phyloP scores from a whole-genome alignment of 257 asterid genomes.

The Solanum paucissectum region DNA sequence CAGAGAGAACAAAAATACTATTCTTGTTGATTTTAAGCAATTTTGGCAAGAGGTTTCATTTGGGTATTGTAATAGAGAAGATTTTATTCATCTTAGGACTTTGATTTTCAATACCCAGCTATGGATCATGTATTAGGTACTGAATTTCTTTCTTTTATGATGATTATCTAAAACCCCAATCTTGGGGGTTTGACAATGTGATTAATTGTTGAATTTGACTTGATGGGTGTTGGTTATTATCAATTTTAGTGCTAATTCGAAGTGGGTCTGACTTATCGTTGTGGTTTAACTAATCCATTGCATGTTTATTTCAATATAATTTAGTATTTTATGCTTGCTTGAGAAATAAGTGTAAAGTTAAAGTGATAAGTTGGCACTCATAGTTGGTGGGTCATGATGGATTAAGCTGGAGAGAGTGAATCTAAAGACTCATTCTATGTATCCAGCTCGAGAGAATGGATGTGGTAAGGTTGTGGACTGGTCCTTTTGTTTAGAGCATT shows the following conservation, averaged over 20 bases:
- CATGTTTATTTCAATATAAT: too few species aligned
- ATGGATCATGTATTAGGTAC: background rate
- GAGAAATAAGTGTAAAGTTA: background rate
- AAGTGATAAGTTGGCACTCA: background rate
- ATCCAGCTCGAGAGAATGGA: too few species aligned
- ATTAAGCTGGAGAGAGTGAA: background rate
- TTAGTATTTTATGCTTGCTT: background rate
- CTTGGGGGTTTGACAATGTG: background rate
- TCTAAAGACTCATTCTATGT: too few species aligned
- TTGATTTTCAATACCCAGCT: background rate
- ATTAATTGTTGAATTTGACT: background rate
- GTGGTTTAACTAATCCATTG: background rate
- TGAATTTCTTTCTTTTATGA: too few species aligned
- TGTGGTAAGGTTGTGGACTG: background rate
- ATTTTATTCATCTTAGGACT: background rate
- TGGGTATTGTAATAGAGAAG: background rate
- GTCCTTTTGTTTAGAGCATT: background rate
- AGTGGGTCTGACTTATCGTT: background rate
- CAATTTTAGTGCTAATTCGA: too few species aligned
- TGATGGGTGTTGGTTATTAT: background rate
- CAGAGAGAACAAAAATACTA: background rate
- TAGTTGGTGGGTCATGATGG: background rate
- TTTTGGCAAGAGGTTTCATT: background rate
- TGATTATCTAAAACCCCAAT: background rate
- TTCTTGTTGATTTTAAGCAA: background rate